Conservation (phyloP, 129 eudicot genomes). For the Deinandra increscens region DNA sequence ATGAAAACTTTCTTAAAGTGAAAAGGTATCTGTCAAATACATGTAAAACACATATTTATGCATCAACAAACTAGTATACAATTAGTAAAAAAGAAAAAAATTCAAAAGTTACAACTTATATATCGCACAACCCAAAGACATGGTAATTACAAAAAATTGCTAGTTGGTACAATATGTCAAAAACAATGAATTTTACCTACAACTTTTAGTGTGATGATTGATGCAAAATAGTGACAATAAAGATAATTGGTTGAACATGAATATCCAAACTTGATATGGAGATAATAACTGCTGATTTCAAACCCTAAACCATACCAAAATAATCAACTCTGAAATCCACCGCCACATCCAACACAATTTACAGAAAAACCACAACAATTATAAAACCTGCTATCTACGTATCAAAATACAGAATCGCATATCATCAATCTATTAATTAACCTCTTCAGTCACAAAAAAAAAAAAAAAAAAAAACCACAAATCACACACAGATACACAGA, state of each 20-base stretch:
- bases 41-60: background rate
- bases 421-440: conserved; percentile 2
- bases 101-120: background rate
- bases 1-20: background rate
- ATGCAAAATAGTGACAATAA: background rate
- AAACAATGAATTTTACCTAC: background rate
- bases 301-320: no score
- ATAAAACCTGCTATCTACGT: background rate
- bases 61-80: background rate
- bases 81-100: background rate
- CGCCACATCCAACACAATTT: no score
- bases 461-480: no score
- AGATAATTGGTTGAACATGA: background rate
- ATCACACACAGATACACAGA: no score
- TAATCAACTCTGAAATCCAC: background rate
- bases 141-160: background rate
- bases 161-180: background rate
- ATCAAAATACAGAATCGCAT: conserved; percentile 7
- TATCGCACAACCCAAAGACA: background rate
- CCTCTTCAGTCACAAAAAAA: no score
- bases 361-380: no score
- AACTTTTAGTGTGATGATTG: background rate
- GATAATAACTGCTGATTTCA: no score
- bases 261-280: no score
- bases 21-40: conserved; percentile 24